phyloP scores from a whole-genome alignment of 202 grass and related monocot species.

The Zoysia matrella region DNA sequence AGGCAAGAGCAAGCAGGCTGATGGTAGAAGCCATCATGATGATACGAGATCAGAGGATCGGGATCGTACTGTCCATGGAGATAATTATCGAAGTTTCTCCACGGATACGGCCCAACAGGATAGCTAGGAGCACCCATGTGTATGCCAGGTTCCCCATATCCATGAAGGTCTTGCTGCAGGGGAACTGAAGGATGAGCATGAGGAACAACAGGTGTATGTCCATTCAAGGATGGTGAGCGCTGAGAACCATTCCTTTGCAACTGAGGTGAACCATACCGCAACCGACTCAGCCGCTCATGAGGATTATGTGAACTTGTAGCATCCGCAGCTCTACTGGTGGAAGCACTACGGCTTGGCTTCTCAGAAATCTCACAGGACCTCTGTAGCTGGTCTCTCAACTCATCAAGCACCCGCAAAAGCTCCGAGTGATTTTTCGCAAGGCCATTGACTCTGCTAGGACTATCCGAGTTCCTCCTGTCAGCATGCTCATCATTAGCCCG shows the following conservation, averaged over 20 bases:
- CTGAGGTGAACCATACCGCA: conserved; percentile 57
- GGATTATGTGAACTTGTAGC: conserved; percentile 45
- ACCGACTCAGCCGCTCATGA: conserved; percentile 50
- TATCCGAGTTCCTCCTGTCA: conserved; percentile 32
- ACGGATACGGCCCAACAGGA: conserved; percentile 57
- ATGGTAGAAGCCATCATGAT: conserved; percentile 94
- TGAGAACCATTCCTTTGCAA: conserved; percentile 54
- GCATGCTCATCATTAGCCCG: conserved; percentile 25
- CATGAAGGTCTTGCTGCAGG: conserved; percentile 55
- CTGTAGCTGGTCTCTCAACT: conserved; percentile 69
- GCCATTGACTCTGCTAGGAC: conserved; percentile 47
- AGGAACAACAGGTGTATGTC: conserved; percentile 42
- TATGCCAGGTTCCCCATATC: conserved; percentile 47
- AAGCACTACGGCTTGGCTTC: conserved; percentile 50
- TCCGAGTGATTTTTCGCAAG: conserved; percentile 58
- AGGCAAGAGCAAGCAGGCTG: conserved; percentile 88
- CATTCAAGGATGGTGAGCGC: conserved; percentile 52
- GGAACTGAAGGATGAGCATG: conserved; percentile 48
- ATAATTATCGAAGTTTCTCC: conserved; percentile 76
- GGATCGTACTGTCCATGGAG: conserved; percentile 74
- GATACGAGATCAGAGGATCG: conserved; percentile 87
- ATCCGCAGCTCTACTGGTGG: conserved; percentile 20
- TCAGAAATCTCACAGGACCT: conserved; percentile 58
- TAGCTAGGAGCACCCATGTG: conserved; percentile 55
- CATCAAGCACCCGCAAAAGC: conserved; percentile 69